Evolutionary conservation across 768 basidiomycete species (phyloP), one percentile per base, ranked within the genome.

Genomic region (Thelephora ganbajun): DNA sequence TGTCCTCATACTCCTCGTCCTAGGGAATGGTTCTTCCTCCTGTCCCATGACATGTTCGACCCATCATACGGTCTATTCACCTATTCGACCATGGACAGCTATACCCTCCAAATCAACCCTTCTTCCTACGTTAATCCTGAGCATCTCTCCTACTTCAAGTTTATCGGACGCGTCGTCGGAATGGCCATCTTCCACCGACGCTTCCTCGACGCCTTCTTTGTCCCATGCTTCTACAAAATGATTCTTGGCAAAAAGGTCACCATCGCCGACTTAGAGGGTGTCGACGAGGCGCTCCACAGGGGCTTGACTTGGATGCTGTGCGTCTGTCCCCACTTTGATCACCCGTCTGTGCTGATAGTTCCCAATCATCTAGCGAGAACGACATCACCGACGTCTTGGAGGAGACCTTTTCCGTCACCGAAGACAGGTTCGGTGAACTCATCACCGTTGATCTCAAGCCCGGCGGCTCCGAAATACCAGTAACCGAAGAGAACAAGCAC

Each of bases 1-100:
- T 33, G 18, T 41, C n/a, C 18, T 35, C 20, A 35, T 33, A 16
- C 46, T 12, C 45, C n/a, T 14, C 13, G 18, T 39, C 45, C 54
- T 35, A 86, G 84, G 61, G 85, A 87, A 64, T 88, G 85, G 83
- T 86, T 88, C 67, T 86, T 88, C 74, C 66, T 87, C 2, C 68
- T 88, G 43, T 87, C 83, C 1, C 84, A 85, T 49, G 81, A 86
- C 56, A 80, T 88, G 54, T 87, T 88, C 66, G 79, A 86, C 57
- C 83, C 84, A 18, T 80, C 77, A 46, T 86, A 86, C 49, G 83
- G 84, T n/a, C 63, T 86, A 33, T 86, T 86, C 56, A 80, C 86
- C 59, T 88, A 87, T 55, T 84, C 83, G 0, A 71, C 81, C 3
- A 78, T 79, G 55, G 85, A 87, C 66, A 82, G 83, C 54, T 86